Evolutionary conservation across 495 filamentous ascomycete species (phyloP), one percentile per base, ranked within the genome.

Genomic region (Tuber brumale): DNA sequence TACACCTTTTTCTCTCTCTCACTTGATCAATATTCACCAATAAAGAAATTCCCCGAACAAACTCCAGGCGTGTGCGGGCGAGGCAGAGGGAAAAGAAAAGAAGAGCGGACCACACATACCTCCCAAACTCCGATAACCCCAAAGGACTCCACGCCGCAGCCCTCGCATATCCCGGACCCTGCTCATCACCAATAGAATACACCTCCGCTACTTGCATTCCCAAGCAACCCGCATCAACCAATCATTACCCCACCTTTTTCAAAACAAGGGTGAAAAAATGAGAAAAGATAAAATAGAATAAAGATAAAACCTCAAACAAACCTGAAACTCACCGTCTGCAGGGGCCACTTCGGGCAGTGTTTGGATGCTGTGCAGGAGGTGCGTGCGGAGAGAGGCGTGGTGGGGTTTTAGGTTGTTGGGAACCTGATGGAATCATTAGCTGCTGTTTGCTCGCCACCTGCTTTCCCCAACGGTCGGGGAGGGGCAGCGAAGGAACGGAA

Each of bases 111-210:
- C 61, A 57, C 66, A 81, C 86, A 79, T 85, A 89, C 74, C 89
- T 87, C 74, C 88, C 84, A 81, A 89, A 87, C 77, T 86, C 86
- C 48, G 85, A 89, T 18, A 91, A 80, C 3, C 90, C 90, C 51
- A 88, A 85, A 35, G 90, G 86, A 23, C 89, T 91, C 91, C 91
- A 92, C 27, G 84, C 84, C 41, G 91, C 77, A 18, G 83, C 84
- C 42, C 86, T 84, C 37, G 91, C 87, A 70, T 83, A 85, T 72
- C 87, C 88, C 9, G 81, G 77, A 7, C 89, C 90, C 79, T 89
- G 88, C 81, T 92, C 91, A 76, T 89, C 89, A 6, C 88, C 91
- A 70, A 91, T 84, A 14, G 89, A 90, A 84, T 83, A 80, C 51
- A 81, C 76, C 72, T 74, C 57, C 76, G 78, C 71, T 82, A 76